Evolutionary conservation across 148 eudicot genomes (phyloP).

Genomic region (Fagopyrum homotropicum): DNA sequence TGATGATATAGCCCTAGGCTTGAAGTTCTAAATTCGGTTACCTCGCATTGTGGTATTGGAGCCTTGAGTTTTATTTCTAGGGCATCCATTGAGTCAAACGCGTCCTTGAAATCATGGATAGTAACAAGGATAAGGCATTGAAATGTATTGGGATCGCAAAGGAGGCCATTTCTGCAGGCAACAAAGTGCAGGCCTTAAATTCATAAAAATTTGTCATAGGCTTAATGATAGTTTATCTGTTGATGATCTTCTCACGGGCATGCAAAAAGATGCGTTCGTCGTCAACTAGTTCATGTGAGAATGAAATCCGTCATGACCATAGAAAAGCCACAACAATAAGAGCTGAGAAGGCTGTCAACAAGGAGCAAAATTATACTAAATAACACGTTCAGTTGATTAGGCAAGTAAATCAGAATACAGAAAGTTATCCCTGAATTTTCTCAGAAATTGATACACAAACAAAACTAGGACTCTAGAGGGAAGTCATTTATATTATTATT

Average conservation of each 20-base stretch:
- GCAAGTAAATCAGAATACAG: constrained; percentile 60
- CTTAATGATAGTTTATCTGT: constrained; percentile 51
- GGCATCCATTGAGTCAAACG: constrained; percentile 18
- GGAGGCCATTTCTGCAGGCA: constrained; percentile 73
- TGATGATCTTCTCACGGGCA: constrained; percentile 61
- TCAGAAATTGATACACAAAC: background rate
- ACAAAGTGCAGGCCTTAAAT: constrained; percentile 72
- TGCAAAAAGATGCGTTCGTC: constrained; percentile 56
- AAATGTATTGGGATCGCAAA: constrained; percentile 72
- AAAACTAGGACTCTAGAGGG: background rate
- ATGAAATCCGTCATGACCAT: constrained; percentile 24
- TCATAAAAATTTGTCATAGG: constrained; percentile 67
- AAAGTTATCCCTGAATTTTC: constrained; percentile 8
- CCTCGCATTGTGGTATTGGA: constrained; percentile 11
- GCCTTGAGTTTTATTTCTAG: constrained; percentile 16
- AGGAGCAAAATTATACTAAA: constrained; percentile 55
- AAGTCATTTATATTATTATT: background rate
- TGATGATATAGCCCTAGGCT: constrained; percentile 2
- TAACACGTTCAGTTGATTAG: constrained; percentile 72
- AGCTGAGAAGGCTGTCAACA: constrained; percentile 24
- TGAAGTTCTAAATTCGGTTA: constrained; percentile 4
- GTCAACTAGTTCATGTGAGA: constrained; percentile 27
- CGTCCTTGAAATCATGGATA: constrained; percentile 39
- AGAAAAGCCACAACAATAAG: constrained; percentile 18
- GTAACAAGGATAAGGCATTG: constrained; percentile 88